A percentile compares a stretch with the other conserved stretches of the same genome.
Evolutionary conservation across 2,329 filamentous ascomycete genomes (phyloP).

Genomic region (Aurifilum marmelostoma): DNA sequence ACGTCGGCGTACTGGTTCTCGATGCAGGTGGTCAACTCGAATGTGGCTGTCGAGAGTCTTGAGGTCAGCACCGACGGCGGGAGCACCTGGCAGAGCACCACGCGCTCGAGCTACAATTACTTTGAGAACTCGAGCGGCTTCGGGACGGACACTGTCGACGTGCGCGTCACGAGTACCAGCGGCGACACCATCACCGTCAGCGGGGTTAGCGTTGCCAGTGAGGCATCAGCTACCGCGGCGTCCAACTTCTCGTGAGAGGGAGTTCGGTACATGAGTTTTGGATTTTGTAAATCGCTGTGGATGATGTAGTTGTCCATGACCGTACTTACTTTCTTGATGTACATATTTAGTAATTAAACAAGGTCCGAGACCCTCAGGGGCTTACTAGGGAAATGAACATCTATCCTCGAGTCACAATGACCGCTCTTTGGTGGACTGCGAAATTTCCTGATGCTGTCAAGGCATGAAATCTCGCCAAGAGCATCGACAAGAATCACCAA

Average conservation of each 20-base stretch:
- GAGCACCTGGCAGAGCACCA: constrained; percentile 59
- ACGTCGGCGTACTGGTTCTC: constrained; percentile 49
- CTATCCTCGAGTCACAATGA: not conserved
- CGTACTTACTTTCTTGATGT: constrained; percentile 11
- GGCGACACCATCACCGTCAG: constrained; percentile 57
- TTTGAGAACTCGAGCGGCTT: constrained; percentile 64
- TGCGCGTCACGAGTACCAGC: constrained; percentile 57
- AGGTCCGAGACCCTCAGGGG: not conserved
- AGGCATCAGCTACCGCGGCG: constrained; percentile 36
- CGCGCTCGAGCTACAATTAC: constrained; percentile 60
- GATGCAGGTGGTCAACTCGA: constrained; percentile 68
- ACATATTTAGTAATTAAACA: constrained; percentile 13
- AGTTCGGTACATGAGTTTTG: no score
- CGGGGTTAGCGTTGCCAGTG: constrained; percentile 47
- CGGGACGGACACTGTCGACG: constrained; percentile 55
- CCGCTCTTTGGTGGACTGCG: not conserved
- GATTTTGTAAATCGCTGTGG: not conserved
- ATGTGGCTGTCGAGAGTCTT: constrained; percentile 57
- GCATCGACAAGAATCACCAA: not conserved
- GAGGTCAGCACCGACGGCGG: constrained; percentile 66
- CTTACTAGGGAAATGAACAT: not conserved
- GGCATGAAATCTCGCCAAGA: not conserved
- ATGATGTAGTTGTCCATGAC: not conserved
- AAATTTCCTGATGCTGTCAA: not conserved
- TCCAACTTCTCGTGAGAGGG: constrained; percentile 38